phyloP scores from a whole-genome alignment of 2,329 filamentous ascomycete species.

The Penicillium paneum region DNA sequence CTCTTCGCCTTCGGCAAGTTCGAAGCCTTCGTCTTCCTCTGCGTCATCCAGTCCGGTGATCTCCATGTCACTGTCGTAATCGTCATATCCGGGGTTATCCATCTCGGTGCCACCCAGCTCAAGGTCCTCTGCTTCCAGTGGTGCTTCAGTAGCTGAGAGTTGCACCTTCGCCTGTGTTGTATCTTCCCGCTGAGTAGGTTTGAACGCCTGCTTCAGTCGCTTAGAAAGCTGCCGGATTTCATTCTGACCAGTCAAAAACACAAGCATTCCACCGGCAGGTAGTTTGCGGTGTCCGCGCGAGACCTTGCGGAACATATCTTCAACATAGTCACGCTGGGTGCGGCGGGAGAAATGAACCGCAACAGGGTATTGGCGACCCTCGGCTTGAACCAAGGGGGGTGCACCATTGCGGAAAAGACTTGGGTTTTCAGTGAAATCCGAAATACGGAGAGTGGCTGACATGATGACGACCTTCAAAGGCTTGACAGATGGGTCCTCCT shows the following conservation, averaged over 20 bases:
- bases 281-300: slow-evolving; percentile 83
- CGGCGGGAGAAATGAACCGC: slow-evolving; percentile 82
- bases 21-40: slow-evolving; percentile 64
- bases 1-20: slow-evolving; percentile 57
- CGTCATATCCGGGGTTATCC: slow-evolving; percentile 49
- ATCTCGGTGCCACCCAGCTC: slow-evolving; percentile 65
- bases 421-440: slow-evolving; percentile 82
- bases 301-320: slow-evolving; percentile 85
- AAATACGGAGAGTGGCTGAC: slow-evolving; percentile 90
- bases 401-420: slow-evolving; percentile 69
- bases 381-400: slow-evolving; percentile 82
- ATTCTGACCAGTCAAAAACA: slow-evolving; percentile 90
- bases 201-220: slow-evolving; percentile 67
- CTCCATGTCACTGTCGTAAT: slow-evolving; percentile 56
- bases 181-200: slow-evolving; percentile 49
- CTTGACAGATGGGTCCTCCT: slow-evolving; percentile 66
- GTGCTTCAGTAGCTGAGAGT: slow-evolving; percentile 72
- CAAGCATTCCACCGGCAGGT: slow-evolving; percentile 83
- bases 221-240: slow-evolving; percentile 86
- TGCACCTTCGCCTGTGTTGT: slow-evolving; percentile 64
- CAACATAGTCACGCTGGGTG: slow-evolving; percentile 82
- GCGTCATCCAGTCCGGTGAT: slow-evolving; percentile 60
- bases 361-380: slow-evolving; percentile 88
- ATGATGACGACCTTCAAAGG: slow-evolving; percentile 95
- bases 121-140: slow-evolving; percentile 80